phyloP scores from a whole-genome alignment of 2,329 filamentous ascomycete genomes.

The Botrytis aclada region DNA sequence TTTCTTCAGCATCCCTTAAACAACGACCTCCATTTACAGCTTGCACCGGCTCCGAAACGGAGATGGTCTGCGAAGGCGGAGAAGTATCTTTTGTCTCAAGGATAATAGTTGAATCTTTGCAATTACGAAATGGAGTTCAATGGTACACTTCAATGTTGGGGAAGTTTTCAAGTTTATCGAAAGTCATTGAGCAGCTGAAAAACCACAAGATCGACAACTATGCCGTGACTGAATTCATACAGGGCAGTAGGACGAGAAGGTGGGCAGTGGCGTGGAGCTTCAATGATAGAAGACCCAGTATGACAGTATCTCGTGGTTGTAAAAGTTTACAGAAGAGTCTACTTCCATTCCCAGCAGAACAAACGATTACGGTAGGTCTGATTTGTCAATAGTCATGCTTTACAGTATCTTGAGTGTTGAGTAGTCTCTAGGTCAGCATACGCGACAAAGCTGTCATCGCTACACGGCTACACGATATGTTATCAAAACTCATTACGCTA shows the following conservation, averaged over 20 bases:
- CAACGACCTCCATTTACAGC: constrained; percentile 65
- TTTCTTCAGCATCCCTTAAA: constrained; percentile 63
- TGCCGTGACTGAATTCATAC: constrained; percentile 75
- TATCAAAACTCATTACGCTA: constrained; percentile 31
- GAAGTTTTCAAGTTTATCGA: constrained; percentile 67
- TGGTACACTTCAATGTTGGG: constrained; percentile 96
- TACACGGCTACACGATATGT: constrained; percentile 32
- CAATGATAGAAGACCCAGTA: constrained; percentile 58
- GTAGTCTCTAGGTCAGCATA: not conserved
- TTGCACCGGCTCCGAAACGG: constrained; percentile 71
- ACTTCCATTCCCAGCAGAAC: constrained; percentile 51
- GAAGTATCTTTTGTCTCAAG: constrained; percentile 71
- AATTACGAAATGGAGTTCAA: constrained; percentile 57
- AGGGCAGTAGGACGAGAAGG: constrained; percentile 72
- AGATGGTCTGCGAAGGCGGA: constrained; percentile 83
- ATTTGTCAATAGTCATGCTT: not conserved
- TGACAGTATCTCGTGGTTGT: constrained; percentile 41
- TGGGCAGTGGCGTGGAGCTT: constrained; percentile 94
- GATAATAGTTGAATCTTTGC: constrained; percentile 68
- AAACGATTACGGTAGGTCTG: constrained; percentile 38
- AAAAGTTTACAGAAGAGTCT: constrained; percentile 46
- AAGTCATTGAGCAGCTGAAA: constrained; percentile 57
- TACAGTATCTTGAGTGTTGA: not conserved
- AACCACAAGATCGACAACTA: constrained; percentile 68
- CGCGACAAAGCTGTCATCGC: constrained; percentile 11